Evolutionary conservation across 176 grass and related monocot genomes (phyloP).

Genomic region (Ensete glaucum): DNA sequence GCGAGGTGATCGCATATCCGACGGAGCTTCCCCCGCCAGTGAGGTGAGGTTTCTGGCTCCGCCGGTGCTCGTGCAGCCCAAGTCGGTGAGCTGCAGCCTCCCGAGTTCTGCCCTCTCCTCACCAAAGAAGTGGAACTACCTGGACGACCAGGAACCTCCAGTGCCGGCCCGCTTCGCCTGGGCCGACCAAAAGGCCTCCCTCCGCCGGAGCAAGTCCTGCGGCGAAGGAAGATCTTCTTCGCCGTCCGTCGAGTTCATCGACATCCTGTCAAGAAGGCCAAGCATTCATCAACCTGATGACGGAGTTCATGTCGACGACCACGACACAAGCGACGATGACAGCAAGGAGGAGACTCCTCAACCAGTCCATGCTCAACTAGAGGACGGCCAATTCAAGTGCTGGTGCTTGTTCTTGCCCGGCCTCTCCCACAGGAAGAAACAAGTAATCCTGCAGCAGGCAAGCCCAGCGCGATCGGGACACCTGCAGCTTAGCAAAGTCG

Average conservation of each 20-base stretch:
- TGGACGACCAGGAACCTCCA: neutral
- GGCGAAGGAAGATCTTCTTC: slow-evolving; percentile 47
- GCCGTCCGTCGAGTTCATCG: slow-evolving; percentile 17
- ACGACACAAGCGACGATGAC: neutral
- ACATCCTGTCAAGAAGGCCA: neutral
- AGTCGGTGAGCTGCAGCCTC: slow-evolving; percentile 57
- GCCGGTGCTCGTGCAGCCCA: slow-evolving; percentile 39
- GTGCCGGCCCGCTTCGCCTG: slow-evolving; percentile 29
- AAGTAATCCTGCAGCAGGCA: neutral
- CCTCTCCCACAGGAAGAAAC: slow-evolving; percentile 37
- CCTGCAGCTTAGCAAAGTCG: neutral
- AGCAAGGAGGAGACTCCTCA: neutral
- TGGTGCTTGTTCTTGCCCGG: slow-evolving; percentile 46
- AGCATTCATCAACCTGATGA: neutral
- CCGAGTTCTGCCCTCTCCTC: slow-evolving; percentile 48
- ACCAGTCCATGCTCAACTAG: neutral
- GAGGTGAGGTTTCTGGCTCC: neutral
- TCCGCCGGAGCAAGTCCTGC: slow-evolving; percentile 45
- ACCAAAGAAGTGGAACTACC: slow-evolving; percentile 17
- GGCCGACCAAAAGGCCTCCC: neutral
- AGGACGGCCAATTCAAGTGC: slow-evolving; percentile 38
- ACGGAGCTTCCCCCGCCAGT: too few species aligned
- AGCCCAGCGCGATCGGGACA: too few species aligned
- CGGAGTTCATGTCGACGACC: neutral
- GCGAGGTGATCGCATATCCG: slow-evolving; percentile 23